Evolutionary conservation across 768 basidiomycete species (phyloP).

Genomic region (Mycena rebaudengoi): DNA sequence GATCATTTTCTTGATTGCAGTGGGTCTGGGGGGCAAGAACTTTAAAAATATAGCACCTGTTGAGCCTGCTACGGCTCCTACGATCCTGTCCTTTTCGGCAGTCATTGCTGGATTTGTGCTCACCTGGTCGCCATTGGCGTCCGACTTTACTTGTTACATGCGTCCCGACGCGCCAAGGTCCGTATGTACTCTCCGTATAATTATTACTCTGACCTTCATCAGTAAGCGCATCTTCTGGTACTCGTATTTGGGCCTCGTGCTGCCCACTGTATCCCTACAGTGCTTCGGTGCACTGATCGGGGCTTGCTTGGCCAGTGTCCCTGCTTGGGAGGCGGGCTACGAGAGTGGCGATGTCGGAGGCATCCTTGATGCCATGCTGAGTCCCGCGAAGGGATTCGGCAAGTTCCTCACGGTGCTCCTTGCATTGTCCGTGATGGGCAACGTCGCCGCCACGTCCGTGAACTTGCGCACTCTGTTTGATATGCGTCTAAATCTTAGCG

Average conservation of each 20-base stretch:
- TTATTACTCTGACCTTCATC: neutral
- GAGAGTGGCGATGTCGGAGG: slow-evolving; percentile 71
- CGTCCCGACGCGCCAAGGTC: slow-evolving; percentile 66
- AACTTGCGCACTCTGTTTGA: neutral
- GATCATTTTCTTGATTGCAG: slow-evolving; percentile 74
- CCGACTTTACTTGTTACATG: slow-evolving; percentile 83
- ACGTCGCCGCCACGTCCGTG: slow-evolving; percentile 71
- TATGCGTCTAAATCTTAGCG: neutral
- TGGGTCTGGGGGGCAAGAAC: slow-evolving; percentile 80
- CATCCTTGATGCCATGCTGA: slow-evolving; percentile 73
- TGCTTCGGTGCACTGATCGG: slow-evolving; percentile 72
- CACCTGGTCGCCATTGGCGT: slow-evolving; percentile 65
- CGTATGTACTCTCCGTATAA: slow-evolving; percentile 5
- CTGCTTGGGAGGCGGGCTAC: slow-evolving; percentile 70
- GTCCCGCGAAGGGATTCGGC: slow-evolving; percentile 75
- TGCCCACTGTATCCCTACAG: slow-evolving; percentile 65
- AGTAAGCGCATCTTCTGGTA: slow-evolving; percentile 74
- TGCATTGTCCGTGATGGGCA: slow-evolving; percentile 82
- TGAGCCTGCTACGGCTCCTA: slow-evolving; percentile 60
- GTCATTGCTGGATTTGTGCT: slow-evolving; percentile 79
- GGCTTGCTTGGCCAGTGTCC: slow-evolving; percentile 61
- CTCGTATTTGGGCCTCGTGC: slow-evolving; percentile 72
- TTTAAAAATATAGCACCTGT: slow-evolving; percentile 58
- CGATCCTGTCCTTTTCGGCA: slow-evolving; percentile 71
- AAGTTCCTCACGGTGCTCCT: slow-evolving; percentile 84